Percentiles rank a stretch among this genome's conserved stretches.
Conservation (phyloP, 768 basidiomycete genomes). For the Tulasnella sp. region DNA sequence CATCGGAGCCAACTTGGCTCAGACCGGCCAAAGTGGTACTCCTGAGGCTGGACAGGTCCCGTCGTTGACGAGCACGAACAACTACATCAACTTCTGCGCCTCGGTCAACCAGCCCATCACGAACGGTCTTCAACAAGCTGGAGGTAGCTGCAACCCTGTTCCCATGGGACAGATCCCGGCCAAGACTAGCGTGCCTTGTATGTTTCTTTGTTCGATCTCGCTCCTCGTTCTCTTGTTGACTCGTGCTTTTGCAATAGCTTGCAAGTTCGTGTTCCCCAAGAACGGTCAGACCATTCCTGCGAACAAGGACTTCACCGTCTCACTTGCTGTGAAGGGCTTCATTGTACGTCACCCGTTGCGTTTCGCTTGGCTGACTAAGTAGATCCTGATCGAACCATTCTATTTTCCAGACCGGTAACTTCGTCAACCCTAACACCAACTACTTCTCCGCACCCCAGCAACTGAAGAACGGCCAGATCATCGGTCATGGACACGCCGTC, state of each 20-base stretch:
- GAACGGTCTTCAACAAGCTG: conserved; percentile 41
- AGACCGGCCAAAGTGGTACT: conserved; percentile 37
- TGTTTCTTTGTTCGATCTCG: background rate
- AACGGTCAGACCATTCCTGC: conserved; percentile 35
- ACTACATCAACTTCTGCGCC: conserved; percentile 49
- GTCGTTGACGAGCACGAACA: conserved; percentile 44
- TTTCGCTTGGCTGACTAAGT: conserved; percentile 18
- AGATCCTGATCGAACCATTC: conserved; percentile 18
- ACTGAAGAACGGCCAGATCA: conserved; percentile 40
- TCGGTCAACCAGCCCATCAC: conserved; percentile 39
- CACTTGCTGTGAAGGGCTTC: conserved; percentile 33
- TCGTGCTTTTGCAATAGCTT: background rate
- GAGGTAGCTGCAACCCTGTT: conserved; percentile 48
- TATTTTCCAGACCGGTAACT: conserved; percentile 34
- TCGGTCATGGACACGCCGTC: conserved; percentile 49
- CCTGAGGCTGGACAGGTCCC: conserved; percentile 36
- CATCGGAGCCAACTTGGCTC: conserved; percentile 39
- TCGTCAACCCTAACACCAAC: conserved; percentile 42
- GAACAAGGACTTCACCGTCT: conserved; percentile 39
- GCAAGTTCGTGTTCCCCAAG: conserved; percentile 16
- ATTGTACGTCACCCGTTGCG: background rate
- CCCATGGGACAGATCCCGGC: conserved; percentile 46
- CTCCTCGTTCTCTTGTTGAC: background rate
- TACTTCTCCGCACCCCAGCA: conserved; percentile 50
- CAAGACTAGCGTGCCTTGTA: conserved; percentile 33